Evolutionary conservation across 495 filamentous ascomycete species (phyloP).

Genomic region (Cryomyces minteri): DNA sequence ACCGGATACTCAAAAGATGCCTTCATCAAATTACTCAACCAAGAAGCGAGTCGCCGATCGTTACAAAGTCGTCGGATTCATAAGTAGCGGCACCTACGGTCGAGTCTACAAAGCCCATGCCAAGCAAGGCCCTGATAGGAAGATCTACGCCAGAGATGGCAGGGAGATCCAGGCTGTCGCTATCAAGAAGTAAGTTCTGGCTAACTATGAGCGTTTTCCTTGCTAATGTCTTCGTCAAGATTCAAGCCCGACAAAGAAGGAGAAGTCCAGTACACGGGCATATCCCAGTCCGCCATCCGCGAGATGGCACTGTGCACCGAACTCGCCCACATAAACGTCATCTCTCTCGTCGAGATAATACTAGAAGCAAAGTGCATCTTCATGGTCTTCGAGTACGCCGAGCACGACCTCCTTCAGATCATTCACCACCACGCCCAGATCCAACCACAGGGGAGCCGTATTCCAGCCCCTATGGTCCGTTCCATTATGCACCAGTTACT

Average conservation of each 20-base stretch:
- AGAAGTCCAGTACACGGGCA: conserved; percentile 89
- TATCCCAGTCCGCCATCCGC: conserved; percentile 90
- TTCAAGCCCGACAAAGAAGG: conserved; percentile 99
- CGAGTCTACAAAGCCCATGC: conserved; percentile 90
- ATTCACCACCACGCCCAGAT: conserved; percentile 94
- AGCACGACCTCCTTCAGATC: conserved; percentile 93
- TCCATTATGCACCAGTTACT: conserved; percentile 89
- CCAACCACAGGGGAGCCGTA: conserved; percentile 62
- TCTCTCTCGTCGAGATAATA: conserved; percentile 87
- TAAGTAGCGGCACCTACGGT: conserved; percentile 96
- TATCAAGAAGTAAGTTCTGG: conserved; percentile 61
- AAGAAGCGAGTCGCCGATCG: conserved; percentile 42
- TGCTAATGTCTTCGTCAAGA: conserved; percentile 20
- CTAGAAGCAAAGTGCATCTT: conserved; percentile 98
- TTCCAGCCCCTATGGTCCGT: conserved; percentile 74
- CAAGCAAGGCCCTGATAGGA: no score
- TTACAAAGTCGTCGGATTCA: conserved; percentile 95
- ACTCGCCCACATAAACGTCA: conserved; percentile 74
- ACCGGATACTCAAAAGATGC: no score
- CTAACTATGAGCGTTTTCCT: not conserved
- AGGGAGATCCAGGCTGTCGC: conserved; percentile 55
- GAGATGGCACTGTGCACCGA: conserved; percentile 99
- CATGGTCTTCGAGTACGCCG: conserved; percentile 99
- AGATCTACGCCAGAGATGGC: conserved; percentile 36
- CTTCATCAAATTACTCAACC: not conserved